phyloP scores from a whole-genome alignment of 2,329 filamentous ascomycete genomes.

The Colletotrichum aenigma region DNA sequence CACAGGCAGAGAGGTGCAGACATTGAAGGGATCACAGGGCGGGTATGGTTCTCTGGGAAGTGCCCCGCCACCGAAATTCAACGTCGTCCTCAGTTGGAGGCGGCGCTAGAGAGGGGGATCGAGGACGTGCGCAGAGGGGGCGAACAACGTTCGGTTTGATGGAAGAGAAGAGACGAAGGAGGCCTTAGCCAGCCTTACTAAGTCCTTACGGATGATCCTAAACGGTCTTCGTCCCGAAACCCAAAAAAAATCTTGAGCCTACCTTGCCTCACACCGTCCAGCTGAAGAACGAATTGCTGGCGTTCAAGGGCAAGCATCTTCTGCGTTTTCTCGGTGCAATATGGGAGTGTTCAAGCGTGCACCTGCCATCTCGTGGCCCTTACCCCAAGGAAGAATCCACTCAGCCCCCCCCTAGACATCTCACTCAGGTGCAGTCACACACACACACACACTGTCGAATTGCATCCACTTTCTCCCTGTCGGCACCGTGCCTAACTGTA shows the following conservation, averaged over 20 bases:
- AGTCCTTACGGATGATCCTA: neutral
- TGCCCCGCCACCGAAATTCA: neutral
- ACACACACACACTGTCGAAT: neutral
- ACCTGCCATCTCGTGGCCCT: neutral
- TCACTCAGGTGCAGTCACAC: neutral
- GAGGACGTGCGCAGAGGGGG: neutral
- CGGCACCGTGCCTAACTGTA: slow-evolving; percentile 6
- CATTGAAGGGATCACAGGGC: neutral
- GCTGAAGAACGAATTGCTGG: neutral
- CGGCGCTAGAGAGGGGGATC: neutral
- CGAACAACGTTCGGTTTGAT: neutral
- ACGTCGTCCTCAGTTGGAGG: neutral
- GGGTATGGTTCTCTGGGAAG: neutral
- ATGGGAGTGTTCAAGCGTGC: neutral
- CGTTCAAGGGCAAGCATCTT: neutral
- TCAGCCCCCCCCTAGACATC: neutral
- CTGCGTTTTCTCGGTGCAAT: slow-evolving; percentile 5
- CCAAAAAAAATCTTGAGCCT: neutral
- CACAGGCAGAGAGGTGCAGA: neutral
- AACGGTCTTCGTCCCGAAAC: neutral
- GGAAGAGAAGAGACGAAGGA: neutral
- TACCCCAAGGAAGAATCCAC: neutral
- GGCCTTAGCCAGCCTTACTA: slow-evolving; percentile 2
- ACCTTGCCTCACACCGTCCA: neutral
- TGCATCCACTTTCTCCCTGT: slow-evolving; percentile 1